These are phyloP conservation scores for Verticillium nubilum DNA, from an alignment of 2,329 filamentous ascomycete genomes.

Conservation along the genomic window DNA sequence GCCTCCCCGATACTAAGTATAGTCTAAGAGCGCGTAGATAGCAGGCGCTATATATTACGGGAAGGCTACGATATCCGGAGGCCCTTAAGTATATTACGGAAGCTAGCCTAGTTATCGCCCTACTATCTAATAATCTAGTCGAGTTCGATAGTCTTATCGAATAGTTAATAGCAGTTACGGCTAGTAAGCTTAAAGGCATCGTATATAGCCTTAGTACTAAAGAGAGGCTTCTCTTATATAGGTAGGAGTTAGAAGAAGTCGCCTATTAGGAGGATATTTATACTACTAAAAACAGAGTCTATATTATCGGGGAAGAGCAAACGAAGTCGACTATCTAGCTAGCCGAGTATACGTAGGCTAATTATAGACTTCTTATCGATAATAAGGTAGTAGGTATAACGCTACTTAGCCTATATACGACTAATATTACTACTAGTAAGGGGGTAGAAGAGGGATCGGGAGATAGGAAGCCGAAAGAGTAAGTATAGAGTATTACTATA, in stretches of 20 bases:
- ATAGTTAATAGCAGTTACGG: neutral
- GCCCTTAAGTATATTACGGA: neutral
- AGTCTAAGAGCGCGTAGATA: neutral
- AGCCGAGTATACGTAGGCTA: neutral
- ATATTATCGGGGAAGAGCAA: neutral
- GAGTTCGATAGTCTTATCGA: neutral
- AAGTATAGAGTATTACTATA: neutral
- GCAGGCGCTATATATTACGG: neutral
- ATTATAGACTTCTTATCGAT: neutral
- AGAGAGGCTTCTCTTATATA: neutral
- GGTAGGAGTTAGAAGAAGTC: neutral
- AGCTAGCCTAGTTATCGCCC: neutral
- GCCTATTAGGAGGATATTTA: neutral
- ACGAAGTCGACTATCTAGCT: neutral
- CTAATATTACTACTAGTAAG: neutral
- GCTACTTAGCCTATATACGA: neutral
- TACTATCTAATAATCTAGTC: neutral
- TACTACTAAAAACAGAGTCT: neutral
- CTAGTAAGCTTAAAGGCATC: neutral
- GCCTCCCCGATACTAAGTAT: neutral
- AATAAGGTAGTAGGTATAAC: neutral
- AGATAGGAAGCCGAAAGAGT: neutral
- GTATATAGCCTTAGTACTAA: neutral
- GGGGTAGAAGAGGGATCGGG: neutral
- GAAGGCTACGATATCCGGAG: neutral